Conservation (phyloP, 768 basidiomycete genomes). For the Leccinum rimulosum region DNA sequence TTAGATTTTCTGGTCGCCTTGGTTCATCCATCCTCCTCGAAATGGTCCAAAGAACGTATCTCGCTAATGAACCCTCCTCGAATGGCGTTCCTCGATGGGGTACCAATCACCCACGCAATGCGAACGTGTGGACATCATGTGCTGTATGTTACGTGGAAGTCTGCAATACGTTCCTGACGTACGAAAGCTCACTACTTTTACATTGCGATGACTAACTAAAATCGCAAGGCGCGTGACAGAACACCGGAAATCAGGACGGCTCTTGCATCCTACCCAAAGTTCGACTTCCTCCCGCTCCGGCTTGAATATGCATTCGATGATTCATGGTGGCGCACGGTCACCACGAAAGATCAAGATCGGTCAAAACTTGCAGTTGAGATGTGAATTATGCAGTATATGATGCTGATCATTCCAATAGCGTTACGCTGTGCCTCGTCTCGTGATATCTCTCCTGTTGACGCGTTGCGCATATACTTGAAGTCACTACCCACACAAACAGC, state of each 20-base stretch:
- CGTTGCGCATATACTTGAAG: conserved; percentile 50
- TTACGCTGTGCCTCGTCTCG: conserved; percentile 18
- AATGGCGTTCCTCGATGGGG: conserved; percentile 46
- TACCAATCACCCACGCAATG: conserved; percentile 62
- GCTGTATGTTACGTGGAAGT: conserved; percentile 70
- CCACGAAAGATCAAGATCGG: conserved; percentile 27
- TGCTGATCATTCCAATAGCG: conserved; percentile 15
- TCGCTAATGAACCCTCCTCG: conserved; percentile 30
- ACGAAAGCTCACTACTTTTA: conserved; percentile 26
- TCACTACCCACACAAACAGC: conserved; percentile 78
- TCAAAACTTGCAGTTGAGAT: conserved; percentile 41
- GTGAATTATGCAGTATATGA: not conserved
- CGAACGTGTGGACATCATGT: conserved; percentile 59
- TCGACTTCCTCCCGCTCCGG: conserved; percentile 61
- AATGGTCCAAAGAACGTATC: conserved; percentile 60
- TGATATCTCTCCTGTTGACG: conserved; percentile 25
- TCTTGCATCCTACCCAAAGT: conserved; percentile 46
- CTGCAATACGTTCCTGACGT: conserved; percentile 60
- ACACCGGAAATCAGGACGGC: conserved; percentile 48
- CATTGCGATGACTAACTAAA: conserved; percentile 8
- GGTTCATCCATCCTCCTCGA: conserved; percentile 74
- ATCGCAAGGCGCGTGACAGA: conserved; percentile 54
- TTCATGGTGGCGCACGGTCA: conserved; percentile 59
- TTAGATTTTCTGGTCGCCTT: conserved; percentile 79
- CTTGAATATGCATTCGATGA: conserved; percentile 74